Evolutionary conservation across 257 asterid species (phyloP).

Genomic region (Asclepias syriaca): DNA sequence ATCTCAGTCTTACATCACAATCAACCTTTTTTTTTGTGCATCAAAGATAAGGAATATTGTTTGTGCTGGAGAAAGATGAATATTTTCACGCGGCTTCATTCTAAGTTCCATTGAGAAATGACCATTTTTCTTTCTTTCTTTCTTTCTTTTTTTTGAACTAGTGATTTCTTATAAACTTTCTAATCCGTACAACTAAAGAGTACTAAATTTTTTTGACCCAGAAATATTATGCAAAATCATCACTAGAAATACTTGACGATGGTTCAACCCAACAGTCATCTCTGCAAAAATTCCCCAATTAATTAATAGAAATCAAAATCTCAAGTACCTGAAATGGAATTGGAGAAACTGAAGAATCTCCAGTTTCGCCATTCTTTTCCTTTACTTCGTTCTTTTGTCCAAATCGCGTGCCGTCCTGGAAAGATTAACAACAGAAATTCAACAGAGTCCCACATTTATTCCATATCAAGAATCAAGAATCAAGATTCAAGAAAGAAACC

Average conservation of each 20-base stretch:
- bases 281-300: not conserved
- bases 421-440: not conserved
- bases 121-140: not conserved
- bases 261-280: not conserved
- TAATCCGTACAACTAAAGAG: not conserved
- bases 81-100: not conserved
- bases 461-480: not conserved
- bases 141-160: too few relatives aligned
- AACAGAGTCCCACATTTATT: not conserved
- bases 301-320: not conserved
- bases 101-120: not conserved
- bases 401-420: slow-evolving; percentile 5
- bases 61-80: not conserved
- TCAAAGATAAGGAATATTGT: slow-evolving; percentile 3
- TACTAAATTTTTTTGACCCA: not conserved
- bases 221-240: not conserved
- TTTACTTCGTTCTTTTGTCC: not conserved
- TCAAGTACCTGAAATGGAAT: slow-evolving; percentile 12
- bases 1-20: not conserved
- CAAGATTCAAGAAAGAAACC: slow-evolving; percentile 17
- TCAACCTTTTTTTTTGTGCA: not conserved
- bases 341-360: slow-evolving; percentile 1
- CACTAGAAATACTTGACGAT: not conserved
- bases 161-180: not conserved
- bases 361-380: slow-evolving; percentile 6